A percentile compares a stretch with the other conserved stretches of the same genome.
phyloP scores from a whole-genome alignment of 139 green algal genomes.

The Chlorella sp. region DNA sequence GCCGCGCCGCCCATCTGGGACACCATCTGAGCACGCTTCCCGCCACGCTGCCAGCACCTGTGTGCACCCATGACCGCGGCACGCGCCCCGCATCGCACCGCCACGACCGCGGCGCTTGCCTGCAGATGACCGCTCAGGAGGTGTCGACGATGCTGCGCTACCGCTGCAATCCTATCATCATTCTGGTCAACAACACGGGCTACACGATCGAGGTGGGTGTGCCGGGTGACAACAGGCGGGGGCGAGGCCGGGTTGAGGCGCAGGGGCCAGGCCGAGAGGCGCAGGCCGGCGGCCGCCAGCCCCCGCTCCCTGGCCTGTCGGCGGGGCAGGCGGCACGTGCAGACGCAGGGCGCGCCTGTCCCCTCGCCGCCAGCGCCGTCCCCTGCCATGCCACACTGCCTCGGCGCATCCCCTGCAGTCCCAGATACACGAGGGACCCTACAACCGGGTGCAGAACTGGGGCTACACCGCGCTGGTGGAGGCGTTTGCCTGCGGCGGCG shows the following conservation, averaged over 20 bases:
- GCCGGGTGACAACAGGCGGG: neutral
- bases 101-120: too few relatives aligned
- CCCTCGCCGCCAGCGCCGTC: neutral
- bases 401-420: neutral
- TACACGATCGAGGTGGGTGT: constrained; percentile 73
- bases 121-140: constrained; percentile 75
- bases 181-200: constrained; percentile 86
- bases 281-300: neutral
- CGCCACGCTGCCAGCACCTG: too few relatives aligned
- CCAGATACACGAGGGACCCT: constrained; percentile 74
- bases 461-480: constrained; percentile 66
- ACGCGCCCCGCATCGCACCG: too few relatives aligned
- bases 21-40: too few relatives aligned
- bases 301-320: neutral
- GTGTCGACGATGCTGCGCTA: constrained; percentile 81
- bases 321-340: neutral
- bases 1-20: too few relatives aligned
- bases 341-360: neutral
- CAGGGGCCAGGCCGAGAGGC: neutral
- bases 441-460: constrained; percentile 67
- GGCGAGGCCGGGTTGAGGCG: neutral
- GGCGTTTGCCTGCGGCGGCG: constrained; percentile 53
- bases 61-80: too few relatives aligned
- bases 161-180: constrained; percentile 70
- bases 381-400: neutral